phyloP scores from a whole-genome alignment of 768 basidiomycete species.

The Kondoa malvinella region DNA sequence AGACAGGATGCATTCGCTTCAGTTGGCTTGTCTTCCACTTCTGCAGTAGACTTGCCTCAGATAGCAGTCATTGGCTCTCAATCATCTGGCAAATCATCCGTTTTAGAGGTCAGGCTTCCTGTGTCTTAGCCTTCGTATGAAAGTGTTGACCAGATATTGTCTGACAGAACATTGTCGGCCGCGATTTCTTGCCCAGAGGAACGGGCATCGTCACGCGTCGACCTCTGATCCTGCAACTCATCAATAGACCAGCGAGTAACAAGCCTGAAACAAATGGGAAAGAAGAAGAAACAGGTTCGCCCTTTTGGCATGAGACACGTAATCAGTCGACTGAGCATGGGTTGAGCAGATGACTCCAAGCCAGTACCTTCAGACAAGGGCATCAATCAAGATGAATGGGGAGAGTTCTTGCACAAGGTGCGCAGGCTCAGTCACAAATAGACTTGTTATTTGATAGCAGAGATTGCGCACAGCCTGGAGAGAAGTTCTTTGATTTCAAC shows the following conservation, averaged over 20 bases:
- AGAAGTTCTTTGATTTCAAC: conserved; percentile 94
- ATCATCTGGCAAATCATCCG: conserved; percentile 17
- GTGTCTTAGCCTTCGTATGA: not conserved
- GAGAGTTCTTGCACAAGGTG: conserved; percentile 66
- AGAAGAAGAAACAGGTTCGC: conserved; percentile 15
- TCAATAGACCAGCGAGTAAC: conserved; percentile 52
- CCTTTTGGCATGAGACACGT: conserved; percentile 17
- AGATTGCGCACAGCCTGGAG: conserved; percentile 82
- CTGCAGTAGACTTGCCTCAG: conserved; percentile 35
- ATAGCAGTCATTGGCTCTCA: conserved; percentile 32
- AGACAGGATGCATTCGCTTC: conserved; percentile 33
- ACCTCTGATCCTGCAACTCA: conserved; percentile 89
- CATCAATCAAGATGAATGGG: conserved; percentile 92
- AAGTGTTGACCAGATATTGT: not conserved
- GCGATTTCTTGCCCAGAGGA: conserved; percentile 96
- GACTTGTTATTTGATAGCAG: no score
- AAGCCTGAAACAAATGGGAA: conserved; percentile 25
- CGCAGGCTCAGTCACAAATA: not conserved
- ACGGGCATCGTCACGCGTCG: conserved; percentile 96
- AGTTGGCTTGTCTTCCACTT: conserved; percentile 31
- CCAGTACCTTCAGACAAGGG: conserved; percentile 65
- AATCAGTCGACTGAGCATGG: conserved; percentile 31
- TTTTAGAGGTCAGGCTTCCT: conserved; percentile 14
- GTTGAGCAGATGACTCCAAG: conserved; percentile 38
- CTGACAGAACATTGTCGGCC: conserved; percentile 88